Conservation (phyloP, 164 flowering plant species). For the Nelumbo lutea region DNA sequence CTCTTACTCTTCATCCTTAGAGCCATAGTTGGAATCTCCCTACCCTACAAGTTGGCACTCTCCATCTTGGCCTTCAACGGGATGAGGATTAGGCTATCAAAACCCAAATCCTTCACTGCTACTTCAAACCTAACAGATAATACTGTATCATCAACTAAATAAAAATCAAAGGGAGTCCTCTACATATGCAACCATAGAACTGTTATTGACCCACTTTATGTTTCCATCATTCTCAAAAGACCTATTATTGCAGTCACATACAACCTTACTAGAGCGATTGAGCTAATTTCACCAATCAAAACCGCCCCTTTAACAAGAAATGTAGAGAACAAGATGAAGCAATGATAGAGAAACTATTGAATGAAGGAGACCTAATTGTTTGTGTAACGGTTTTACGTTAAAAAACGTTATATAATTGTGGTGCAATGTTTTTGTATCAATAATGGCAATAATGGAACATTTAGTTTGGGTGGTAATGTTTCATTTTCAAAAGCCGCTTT, state of each 20-base stretch:
- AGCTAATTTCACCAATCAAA: constrained; percentile 30
- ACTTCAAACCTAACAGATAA: not conserved
- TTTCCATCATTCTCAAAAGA: constrained; percentile 11
- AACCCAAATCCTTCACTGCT: not conserved
- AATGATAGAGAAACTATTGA: constrained; percentile 23
- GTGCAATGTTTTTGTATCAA: too few relatives aligned
- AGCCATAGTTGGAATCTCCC: not conserved
- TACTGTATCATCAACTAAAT: too few relatives aligned
- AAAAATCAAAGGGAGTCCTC: constrained; percentile 23
- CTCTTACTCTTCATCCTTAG: constrained; percentile 27
- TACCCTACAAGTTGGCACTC: constrained; percentile 27
- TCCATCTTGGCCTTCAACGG: constrained; percentile 25
- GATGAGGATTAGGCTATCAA: constrained; percentile 7
- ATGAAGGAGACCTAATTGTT: constrained; percentile 32
- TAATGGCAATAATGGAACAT: too few relatives aligned
- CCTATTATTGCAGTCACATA: constrained; percentile 28
- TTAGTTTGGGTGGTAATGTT: too few relatives aligned
- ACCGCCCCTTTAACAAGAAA: constrained; percentile 31
- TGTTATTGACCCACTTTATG: constrained; percentile 33
- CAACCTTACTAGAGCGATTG: constrained; percentile 24
- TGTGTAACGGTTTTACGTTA: constrained; percentile 50
- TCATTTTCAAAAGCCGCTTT: too few relatives aligned
- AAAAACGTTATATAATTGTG: too few relatives aligned
- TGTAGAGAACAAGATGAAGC: constrained; percentile 23
- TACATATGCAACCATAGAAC: constrained; percentile 70